Conservation (phyloP, 2,329 filamentous ascomycete genomes). For the Aspergillus neotritici region DNA sequence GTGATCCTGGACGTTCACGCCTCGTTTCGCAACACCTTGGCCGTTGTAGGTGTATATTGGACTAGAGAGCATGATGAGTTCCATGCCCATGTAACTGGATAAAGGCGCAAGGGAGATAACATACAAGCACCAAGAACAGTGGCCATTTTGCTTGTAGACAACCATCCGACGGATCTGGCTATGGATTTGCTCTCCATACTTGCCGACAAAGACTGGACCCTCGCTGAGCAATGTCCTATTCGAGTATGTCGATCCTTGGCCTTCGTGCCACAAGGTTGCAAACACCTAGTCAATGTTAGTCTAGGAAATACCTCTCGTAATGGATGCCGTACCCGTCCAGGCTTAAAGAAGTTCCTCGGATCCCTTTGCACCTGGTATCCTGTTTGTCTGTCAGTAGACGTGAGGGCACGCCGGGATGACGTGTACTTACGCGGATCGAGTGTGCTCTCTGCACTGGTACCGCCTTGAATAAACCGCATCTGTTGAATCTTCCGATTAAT, state of each 20-base stretch:
- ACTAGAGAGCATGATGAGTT: slow-evolving; percentile 16
- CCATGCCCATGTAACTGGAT: background rate
- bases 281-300: slow-evolving; percentile 20
- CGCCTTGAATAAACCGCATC: too few relatives aligned
- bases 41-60: slow-evolving; percentile 38
- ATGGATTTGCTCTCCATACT: slow-evolving; percentile 21
- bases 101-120: slow-evolving; percentile 4
- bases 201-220: slow-evolving; percentile 9
- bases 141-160: slow-evolving; percentile 22
- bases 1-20: slow-evolving; percentile 33
- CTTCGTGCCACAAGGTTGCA: slow-evolving; percentile 28
- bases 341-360: slow-evolving; percentile 12
- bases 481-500: too few relatives aligned
- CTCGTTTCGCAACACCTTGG: slow-evolving; percentile 32
- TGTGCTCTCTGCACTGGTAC: too few relatives aligned
- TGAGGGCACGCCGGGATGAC: too few relatives aligned
- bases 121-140: slow-evolving; percentile 33
- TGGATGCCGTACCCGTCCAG: slow-evolving; percentile 13
- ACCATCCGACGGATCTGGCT: slow-evolving; percentile 31
- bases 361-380: too few relatives aligned
- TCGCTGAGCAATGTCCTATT: slow-evolving; percentile 4
- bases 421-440: too few relatives aligned
- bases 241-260: slow-evolving; percentile 12
- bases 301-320: background rate
- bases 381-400: too few relatives aligned